Evolutionary conservation across 2,329 filamentous ascomycete species (phyloP), one percentile per base, ranked within the genome.

Genomic region (Rutstroemia sp.): DNA sequence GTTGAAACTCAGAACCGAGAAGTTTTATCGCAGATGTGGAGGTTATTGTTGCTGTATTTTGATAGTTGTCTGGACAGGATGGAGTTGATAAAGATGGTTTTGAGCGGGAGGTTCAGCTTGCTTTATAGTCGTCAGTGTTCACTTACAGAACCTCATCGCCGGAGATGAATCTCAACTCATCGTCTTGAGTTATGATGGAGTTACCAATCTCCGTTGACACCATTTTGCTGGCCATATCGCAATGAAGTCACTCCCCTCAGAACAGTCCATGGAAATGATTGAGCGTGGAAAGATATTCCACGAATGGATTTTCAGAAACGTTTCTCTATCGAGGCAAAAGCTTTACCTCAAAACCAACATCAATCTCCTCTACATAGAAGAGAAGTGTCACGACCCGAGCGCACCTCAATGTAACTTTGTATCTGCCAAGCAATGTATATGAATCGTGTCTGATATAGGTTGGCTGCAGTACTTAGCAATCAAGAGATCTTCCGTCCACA

Each of bases 401-500:
- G 42, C 14, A 14, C 8, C 10, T 8, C 5, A 4, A 50, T 19
- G 46, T 49, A 55, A 4, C 23, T 54, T 41, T 42, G 34, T 49
- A 42, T n/a, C 49, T 30, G 52, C 52, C 52, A 49, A 54, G 44
- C 18, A 12, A 34, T n/a, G 48, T 44, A 44, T 37, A 44, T 42
- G 46, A 55, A 49, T 18, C 37, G 37, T 49, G 14, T 54, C 39
- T 41, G 16, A 19, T 39, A 30, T 41, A n/a, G 4, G 30, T 42
- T 49, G 44, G 52, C 6, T 18, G 12, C 5, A 5, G 9, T 25
- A 16, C 38, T 6, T 39, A 39, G 30, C 12, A 21, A 5, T 18
- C 9, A 44, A 21, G 34, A 54, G 34, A 49, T 54, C 27, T 54
- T 54, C 52, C 44, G 34, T 54, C 52, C 44, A 54, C 27, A 54